phyloP scores from a whole-genome alignment of 2,329 filamentous ascomycete genomes.

The Thelonectria olida region DNA sequence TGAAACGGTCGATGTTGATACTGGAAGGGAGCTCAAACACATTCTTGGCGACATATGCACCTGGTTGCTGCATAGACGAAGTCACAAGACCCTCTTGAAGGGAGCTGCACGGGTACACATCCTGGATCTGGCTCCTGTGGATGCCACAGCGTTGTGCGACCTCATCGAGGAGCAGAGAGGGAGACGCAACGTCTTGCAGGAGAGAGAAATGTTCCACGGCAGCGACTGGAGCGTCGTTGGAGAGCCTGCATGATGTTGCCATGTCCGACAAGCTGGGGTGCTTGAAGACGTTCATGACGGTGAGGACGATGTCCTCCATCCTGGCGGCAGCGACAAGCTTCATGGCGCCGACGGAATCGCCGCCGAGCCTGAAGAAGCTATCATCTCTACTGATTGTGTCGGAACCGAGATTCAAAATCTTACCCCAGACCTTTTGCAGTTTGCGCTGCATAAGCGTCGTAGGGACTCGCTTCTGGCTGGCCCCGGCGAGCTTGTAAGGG shows the following conservation, averaged over 20 bases:
- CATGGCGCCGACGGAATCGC: constrained; percentile 44
- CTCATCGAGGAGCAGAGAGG: constrained; percentile 18
- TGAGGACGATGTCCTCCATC: constrained; percentile 22
- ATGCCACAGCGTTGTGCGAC: constrained; percentile 21
- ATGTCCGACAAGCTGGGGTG: constrained; percentile 22
- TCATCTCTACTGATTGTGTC: constrained; percentile 32
- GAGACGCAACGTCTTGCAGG: background rate
- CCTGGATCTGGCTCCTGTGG: constrained; percentile 6
- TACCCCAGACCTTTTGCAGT: constrained; percentile 37
- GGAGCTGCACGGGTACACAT: constrained; percentile 29
- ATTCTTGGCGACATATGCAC: constrained; percentile 32
- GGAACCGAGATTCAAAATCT: background rate
- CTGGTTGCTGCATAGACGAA: constrained; percentile 26
- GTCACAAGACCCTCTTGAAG: constrained; percentile 33
- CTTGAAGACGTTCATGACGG: constrained; percentile 27
- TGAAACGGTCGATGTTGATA: constrained; percentile 20
- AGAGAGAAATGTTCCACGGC: constrained; percentile 12
- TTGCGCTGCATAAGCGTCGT: constrained; percentile 48
- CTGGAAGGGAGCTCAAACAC: constrained; percentile 26
- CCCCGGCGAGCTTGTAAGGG: constrained; percentile 25
- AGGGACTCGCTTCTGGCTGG: constrained; percentile 42
- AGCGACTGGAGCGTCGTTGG: background rate
- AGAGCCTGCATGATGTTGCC: constrained; percentile 17
- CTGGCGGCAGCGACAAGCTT: constrained; percentile 32
- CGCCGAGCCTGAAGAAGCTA: constrained; percentile 56